Base-by-base conservation (phyloP, 208 protist species). In the Acanthamoeba triangularis region DNA sequence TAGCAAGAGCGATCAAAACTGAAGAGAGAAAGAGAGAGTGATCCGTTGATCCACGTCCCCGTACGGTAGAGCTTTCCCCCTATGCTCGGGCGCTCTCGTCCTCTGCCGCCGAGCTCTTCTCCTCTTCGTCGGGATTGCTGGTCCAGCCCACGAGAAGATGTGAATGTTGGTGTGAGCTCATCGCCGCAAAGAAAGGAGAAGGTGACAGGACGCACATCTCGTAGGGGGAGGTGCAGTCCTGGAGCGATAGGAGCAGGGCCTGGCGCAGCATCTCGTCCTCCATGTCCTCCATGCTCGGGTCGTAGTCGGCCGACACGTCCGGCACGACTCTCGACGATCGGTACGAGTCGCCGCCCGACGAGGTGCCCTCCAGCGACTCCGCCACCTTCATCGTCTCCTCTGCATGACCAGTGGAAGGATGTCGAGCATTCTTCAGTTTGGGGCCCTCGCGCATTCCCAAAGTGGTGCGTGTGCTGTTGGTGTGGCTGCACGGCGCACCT, bases 181-280 rank as follows among this genome's bases (percentile, higher is more conserved):
- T 56, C 52, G 67, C 35, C 30, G 13, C 8, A 14, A 37, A 44
- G 44, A 59, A 23, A 28, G 18, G 41, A 5, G 49, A 54, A 14
- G 25, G 37, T 54, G 14, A 1, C 0, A 3, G 78, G 1, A 25
- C 78, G 49, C 8, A 59, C 78, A 49, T 87, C 59, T 65, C 23
- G 65, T 72, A 72, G 72, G 72, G 49, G 10, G 78, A 33, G 13
- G 69, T 52, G 65, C 88, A 85, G 11, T 96, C 94, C 85, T 96
- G 80, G 28, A 96, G 49, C 20, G 94, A 96, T n/a, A 96, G 49
- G 10, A 96, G 54, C 35, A 96, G 63, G 33, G 94, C 94, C 35
- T 96, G 76, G 35, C 94, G 54, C 2, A 96, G 49, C 61, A 94
- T 91, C 16, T 96, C 74, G 8, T 96, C 94, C 44, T 96, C 94